Evolutionary conservation across 768 basidiomycete genomes (phyloP).

Genomic region (Panellus pusillus): DNA sequence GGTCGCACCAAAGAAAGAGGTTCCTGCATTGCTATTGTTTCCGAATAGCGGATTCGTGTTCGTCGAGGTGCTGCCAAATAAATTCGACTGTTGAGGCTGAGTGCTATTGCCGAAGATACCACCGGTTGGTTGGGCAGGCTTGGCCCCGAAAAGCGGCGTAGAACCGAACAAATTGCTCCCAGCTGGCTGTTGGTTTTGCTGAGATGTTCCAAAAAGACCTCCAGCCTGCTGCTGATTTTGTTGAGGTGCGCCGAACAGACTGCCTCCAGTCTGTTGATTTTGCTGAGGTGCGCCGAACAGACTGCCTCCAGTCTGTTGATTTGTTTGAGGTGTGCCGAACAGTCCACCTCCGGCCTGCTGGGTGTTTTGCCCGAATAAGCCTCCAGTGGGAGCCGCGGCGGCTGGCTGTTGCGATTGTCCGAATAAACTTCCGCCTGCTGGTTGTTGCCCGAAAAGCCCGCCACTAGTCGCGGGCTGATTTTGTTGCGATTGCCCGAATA

Average conservation of each 20-base stretch:
- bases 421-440: slow-evolving; percentile 21
- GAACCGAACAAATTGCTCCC: slow-evolving; percentile 9
- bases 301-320: neutral
- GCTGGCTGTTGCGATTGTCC: slow-evolving; percentile 22
- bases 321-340: slow-evolving; percentile 24
- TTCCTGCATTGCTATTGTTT: slow-evolving; percentile 1
- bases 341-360: slow-evolving; percentile 19
- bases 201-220: slow-evolving; percentile 36
- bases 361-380: slow-evolving; percentile 30
- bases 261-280: slow-evolving; percentile 15
- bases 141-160: slow-evolving; percentile 13
- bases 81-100: slow-evolving; percentile 17
- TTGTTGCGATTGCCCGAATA: slow-evolving; percentile 36
- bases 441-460: slow-evolving; percentile 35
- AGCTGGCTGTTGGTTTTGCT: slow-evolving; percentile 28
- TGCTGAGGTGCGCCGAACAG: slow-evolving; percentile 18
- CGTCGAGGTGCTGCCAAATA: slow-evolving; percentile 21
- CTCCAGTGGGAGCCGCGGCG: slow-evolving; percentile 14
- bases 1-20: slow-evolving; percentile 32
- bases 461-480: slow-evolving; percentile 24
- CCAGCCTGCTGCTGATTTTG: slow-evolving; percentile 14
- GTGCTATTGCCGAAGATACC: slow-evolving; percentile 23
- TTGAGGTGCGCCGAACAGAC: slow-evolving; percentile 31
- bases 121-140: slow-evolving; percentile 12
- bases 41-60: slow-evolving; percentile 21